These are phyloP conservation scores for Penicillium arizonense DNA, from an alignment of 495 filamentous ascomycete genomes.

Conservation along the genomic window DNA sequence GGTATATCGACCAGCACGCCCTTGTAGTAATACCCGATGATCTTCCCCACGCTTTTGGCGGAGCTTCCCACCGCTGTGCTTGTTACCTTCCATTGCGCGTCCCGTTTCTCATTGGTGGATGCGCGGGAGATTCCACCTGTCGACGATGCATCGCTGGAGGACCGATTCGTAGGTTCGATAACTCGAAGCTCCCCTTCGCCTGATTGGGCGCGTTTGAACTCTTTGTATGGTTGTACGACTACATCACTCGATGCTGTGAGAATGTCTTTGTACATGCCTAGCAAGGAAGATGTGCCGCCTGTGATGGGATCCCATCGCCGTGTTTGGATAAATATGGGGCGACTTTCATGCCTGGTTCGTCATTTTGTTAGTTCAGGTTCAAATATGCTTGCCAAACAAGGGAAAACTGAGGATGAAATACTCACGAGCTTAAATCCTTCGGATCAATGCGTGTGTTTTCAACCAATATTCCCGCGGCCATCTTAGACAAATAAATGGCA, in stretches of 20 bases:
- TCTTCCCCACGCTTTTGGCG: constrained; percentile 33
- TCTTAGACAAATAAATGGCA: not conserved
- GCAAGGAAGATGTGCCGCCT: constrained; percentile 41
- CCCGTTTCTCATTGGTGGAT: not conserved
- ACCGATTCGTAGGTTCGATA: not conserved
- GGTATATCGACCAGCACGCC: constrained; percentile 60
- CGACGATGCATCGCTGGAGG: not conserved
- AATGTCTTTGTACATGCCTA: constrained; percentile 24
- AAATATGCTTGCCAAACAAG: not conserved
- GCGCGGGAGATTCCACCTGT: no score
- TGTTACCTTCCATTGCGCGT: constrained; percentile 8
- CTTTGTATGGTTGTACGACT: constrained; percentile 33
- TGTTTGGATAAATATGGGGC: constrained; percentile 35
- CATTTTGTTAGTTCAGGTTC: not conserved
- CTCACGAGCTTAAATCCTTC: constrained; percentile 1
- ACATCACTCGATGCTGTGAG: constrained; percentile 30
- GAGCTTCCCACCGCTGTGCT: constrained; percentile 26
- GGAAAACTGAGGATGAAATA: not conserved
- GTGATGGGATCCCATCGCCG: constrained; percentile 41
- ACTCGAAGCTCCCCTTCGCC: constrained; percentile 3
- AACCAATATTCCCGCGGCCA: constrained; percentile 1
- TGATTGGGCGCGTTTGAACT: constrained; percentile 13
- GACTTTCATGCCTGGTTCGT: constrained; percentile 21
- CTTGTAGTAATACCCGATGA: constrained; percentile 31
- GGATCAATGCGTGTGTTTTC: constrained; percentile 4